Conservation (phyloP, 257 asterid genomes). For the Solanum verrucosum region DNA sequence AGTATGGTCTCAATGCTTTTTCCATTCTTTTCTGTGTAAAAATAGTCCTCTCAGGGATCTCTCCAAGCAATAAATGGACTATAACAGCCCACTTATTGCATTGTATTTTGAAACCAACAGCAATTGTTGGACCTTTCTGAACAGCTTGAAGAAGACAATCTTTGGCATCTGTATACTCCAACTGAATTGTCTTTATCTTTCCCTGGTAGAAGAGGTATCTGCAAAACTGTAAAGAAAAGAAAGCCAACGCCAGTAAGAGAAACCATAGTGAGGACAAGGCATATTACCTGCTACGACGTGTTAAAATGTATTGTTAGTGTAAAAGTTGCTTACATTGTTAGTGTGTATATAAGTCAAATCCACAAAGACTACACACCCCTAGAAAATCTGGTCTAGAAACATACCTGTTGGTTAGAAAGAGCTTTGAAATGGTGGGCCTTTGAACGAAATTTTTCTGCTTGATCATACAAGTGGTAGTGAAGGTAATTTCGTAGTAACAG, state of each 20-base stretch:
- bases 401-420: constrained; percentile 74
- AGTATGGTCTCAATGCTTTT: constrained; percentile 69
- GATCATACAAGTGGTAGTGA: constrained; percentile 71
- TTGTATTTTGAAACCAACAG: constrained; percentile 65
- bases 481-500: constrained; percentile 70
- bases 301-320: neutral
- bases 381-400: neutral
- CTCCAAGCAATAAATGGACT: constrained; percentile 69
- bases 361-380: neutral
- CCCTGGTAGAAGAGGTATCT: constrained; percentile 76
- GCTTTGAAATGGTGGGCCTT: constrained; percentile 78
- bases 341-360: neutral
- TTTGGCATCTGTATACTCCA: constrained; percentile 79
- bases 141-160: constrained; percentile 77
- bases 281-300: neutral
- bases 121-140: constrained; percentile 64
- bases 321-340: neutral
- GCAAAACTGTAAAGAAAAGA: constrained; percentile 42
- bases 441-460: constrained; percentile 77
- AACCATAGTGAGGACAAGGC: constrained; percentile 4
- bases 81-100: constrained; percentile 82
- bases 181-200: constrained; percentile 68
- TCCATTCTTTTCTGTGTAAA: constrained; percentile 83
- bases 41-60: constrained; percentile 79
- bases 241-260: neutral